Base-by-base conservation (phyloP, 2,329 filamentous ascomycete species). In the Aspergillus fumigatus region DNA sequence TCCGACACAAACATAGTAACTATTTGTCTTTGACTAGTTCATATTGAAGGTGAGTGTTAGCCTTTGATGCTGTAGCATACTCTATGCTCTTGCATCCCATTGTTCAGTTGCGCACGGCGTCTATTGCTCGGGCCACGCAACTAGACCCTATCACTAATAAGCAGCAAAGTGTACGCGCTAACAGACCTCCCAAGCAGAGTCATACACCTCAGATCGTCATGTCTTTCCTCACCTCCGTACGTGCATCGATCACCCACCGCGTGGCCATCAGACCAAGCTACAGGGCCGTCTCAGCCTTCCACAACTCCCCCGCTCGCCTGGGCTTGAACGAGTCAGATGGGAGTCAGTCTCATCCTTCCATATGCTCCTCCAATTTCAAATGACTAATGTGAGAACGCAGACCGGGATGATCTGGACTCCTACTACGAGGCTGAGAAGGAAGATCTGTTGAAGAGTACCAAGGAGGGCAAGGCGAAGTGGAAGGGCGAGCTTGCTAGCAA, bases 401-500 rank as follows among this genome's bases (percentile, higher is more conserved):
- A 77, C 62, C 67, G 75, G 51, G 79, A 80, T 11, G 65, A 73
- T 50, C 71, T 80, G 38, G 66, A 70, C 51, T 62, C 73, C 3
- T 67, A 77, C 64, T 79, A 79, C 60, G 80, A 81, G 60, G 43
- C 65, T 11, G 67, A 80, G 61, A 92, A 92, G 79, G 82, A 90
- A 58, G 84, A 87, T n/a, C 76, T 79, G 54, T 55, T 82, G 57
- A 71, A 74, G 59, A 73, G 73, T 57, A 72, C 74, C 72, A 77
- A 80, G 64, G 75, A 82, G 41, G 89, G 89, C 59, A 81, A 84
- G 70, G 87, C 81, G 53, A 82, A 90, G 70, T 94, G 90, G 90
- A 88, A 89, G 76, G 80, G 87, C 23, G 86, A 88, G 71, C 79
- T 95, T 51, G 89, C 90, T 3, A 89, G 86, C 51, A 85, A 90